phyloP scores from a whole-genome alignment of 1,139 yeast species.

The Kurtzmaniella natalensis region DNA sequence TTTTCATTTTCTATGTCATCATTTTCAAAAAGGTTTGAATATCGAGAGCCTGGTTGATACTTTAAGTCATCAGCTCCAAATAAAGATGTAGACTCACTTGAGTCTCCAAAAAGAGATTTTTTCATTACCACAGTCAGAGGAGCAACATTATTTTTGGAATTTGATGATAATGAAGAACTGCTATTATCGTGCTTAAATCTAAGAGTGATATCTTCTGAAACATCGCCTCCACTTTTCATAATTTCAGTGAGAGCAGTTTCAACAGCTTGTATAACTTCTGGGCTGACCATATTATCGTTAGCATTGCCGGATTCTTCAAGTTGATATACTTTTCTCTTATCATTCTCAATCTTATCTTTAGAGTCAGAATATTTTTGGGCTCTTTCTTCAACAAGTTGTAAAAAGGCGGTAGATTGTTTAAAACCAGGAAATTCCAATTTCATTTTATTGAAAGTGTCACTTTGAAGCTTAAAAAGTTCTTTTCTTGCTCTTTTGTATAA shows the following conservation, averaged over 20 bases:
- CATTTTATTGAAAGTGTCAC: slow-evolving; percentile 45
- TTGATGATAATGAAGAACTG: not conserved
- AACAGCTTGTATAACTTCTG: slow-evolving; percentile 56
- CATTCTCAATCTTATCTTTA: slow-evolving; percentile 3
- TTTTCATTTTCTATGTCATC: slow-evolving; percentile 30
- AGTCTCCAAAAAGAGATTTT: slow-evolving; percentile 33
- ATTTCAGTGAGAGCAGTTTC: slow-evolving; percentile 69
- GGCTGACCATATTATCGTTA: slow-evolving; percentile 22
- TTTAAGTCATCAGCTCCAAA: slow-evolving; percentile 19
- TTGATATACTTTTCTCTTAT: slow-evolving; percentile 7
- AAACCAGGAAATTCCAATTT: slow-evolving; percentile 49
- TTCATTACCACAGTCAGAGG: slow-evolving; percentile 20
- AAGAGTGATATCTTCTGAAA: slow-evolving; percentile 4
- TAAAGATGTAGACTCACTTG: slow-evolving; percentile 15
- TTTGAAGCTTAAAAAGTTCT: slow-evolving; percentile 54
- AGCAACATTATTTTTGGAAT: not conserved
- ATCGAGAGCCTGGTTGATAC: slow-evolving; percentile 12
- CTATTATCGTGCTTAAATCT: not conserved
- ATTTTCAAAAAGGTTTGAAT: slow-evolving; percentile 34
- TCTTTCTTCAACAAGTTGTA: slow-evolving; percentile 1
- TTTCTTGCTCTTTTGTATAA: slow-evolving; percentile 48
- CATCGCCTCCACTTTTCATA: slow-evolving; percentile 27
- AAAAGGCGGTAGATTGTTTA: slow-evolving; percentile 29
- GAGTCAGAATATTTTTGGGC: not conserved
- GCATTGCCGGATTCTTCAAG: slow-evolving; percentile 14